These are phyloP conservation scores for Alternaria dauci DNA, from an alignment of 2,329 filamentous ascomycete genomes.

Conservation along the genomic window DNA sequence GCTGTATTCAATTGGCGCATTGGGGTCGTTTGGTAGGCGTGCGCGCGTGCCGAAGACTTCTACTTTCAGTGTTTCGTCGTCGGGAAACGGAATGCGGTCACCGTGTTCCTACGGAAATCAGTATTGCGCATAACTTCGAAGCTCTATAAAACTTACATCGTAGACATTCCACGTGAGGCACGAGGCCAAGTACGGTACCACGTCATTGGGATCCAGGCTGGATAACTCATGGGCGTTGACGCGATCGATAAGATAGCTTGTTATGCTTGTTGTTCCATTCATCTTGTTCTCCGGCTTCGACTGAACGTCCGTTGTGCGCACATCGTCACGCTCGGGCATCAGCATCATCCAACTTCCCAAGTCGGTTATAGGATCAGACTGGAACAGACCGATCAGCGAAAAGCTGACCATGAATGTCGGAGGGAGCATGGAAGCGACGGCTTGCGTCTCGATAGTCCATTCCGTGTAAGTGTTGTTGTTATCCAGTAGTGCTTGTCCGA, in stretches of 20 bases:
- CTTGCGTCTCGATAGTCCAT: constrained; percentile 36
- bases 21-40: constrained; percentile 25
- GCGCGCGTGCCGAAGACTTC: constrained; percentile 27
- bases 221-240: constrained; percentile 28
- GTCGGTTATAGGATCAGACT: constrained; percentile 24
- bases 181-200: constrained; percentile 39
- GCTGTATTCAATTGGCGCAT: constrained; percentile 26
- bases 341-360: constrained; percentile 40
- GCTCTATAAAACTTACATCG: constrained; percentile 26
- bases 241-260: constrained; percentile 34
- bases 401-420: constrained; percentile 36
- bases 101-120: not conserved
- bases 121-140: not conserved
- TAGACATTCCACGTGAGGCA: constrained; percentile 42
- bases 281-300: constrained; percentile 8
- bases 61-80: constrained; percentile 26
- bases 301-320: not conserved
- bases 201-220: constrained; percentile 29
- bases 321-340: constrained; percentile 18
- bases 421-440: constrained; percentile 14
- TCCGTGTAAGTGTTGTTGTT: constrained; percentile 30
- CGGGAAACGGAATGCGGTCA: constrained; percentile 13
- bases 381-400: constrained; percentile 27
- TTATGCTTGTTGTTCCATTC: constrained; percentile 35
- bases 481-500: not conserved